Base-by-base conservation (phyloP, 1,284 basidiomycete species). In the Melampsora americana region DNA sequence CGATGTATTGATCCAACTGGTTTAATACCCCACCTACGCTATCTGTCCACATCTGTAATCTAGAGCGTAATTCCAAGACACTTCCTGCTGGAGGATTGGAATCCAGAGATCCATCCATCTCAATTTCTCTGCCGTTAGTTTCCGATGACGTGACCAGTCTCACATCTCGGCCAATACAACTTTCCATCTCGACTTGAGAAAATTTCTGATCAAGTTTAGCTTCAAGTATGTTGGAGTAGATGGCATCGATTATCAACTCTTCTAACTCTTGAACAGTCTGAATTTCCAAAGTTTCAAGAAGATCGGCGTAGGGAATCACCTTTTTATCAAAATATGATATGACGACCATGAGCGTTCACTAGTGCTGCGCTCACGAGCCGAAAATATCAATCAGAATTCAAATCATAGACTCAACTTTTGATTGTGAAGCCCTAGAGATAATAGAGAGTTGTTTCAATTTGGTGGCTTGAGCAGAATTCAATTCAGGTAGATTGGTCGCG, bases 391-490 rank as follows among this genome's bases (percentile, higher is more conserved):
- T 44, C 16, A 16, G 14, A 44, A 16, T 44, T 44, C 4, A 14
- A 14, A 44, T 14, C 42, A 44, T 4, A 44, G 16, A 44, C 44
- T 42, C 62, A 44, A 93, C 92, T 74, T 93, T 87, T 78, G 86
- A 87, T 78, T 89, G 85, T 66, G 88, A 85, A 0, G 91, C 90
- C 42, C 93, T 86, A 0, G 92, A 88, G 39, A 95, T 90, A 71
- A 98, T 89, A 0, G 93, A 91, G 6, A 99, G 88, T 80, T 95
- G 92, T 84, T 92, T 93, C 20, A 99, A 87, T 83, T 99, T 99
- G 39, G 86, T 88, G 2, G 87, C 86, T 80, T 97, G 93, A 0
- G 88, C 87, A 1, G 85, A 82, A 68, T 88, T 90, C 59, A 98
- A 84, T 0, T 88, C 80, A 0, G 93, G 93, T 42, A 90, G 85